Percentiles rank a stretch among this genome's conserved stretches.
These are phyloP conservation scores for Karstenula rhodostoma DNA, from an alignment of 2,329 filamentous ascomycete species.

Conservation along the genomic window DNA sequence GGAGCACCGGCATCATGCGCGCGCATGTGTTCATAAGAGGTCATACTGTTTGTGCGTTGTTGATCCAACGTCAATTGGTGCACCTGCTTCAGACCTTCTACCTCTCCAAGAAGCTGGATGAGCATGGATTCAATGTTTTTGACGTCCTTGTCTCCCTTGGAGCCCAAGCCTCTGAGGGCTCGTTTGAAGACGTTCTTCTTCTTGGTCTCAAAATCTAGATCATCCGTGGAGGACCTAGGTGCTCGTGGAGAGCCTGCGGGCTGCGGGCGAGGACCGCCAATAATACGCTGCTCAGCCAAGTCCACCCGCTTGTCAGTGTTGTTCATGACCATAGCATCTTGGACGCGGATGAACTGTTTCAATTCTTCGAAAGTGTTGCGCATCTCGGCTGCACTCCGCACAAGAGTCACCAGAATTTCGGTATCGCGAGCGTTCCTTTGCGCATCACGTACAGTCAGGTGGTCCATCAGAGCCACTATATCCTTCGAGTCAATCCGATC, in stretches of 20 bases:
- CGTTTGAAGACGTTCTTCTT: constrained; percentile 93
- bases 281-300: constrained; percentile 79
- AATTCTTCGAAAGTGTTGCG: constrained; percentile 95
- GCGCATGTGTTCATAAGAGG: constrained; percentile 75
- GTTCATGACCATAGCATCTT: constrained; percentile 87
- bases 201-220: constrained; percentile 71
- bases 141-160: constrained; percentile 87
- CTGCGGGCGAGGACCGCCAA: constrained; percentile 86
- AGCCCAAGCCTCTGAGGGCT: constrained; percentile 88
- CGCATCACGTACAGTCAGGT: constrained; percentile 95
- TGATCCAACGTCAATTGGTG: constrained; percentile 46
- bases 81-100: constrained; percentile 69
- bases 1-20: constrained; percentile 74
- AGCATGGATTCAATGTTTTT: constrained; percentile 76
- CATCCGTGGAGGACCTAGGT: constrained; percentile 59
- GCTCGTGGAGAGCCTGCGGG: constrained; percentile 72
- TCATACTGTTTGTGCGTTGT: constrained; percentile 60
- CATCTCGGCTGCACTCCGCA: constrained; percentile 95
- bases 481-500: constrained; percentile 96
- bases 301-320: constrained; percentile 89
- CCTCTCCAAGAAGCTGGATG: constrained; percentile 88
- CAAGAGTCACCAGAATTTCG: constrained; percentile 92
- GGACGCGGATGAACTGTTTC: constrained; percentile 88
- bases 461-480: constrained; percentile 97
- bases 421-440: constrained; percentile 96